Base-by-base conservation (phyloP, 805 yeast species). In the Kluyveromyces starmeri region DNA sequence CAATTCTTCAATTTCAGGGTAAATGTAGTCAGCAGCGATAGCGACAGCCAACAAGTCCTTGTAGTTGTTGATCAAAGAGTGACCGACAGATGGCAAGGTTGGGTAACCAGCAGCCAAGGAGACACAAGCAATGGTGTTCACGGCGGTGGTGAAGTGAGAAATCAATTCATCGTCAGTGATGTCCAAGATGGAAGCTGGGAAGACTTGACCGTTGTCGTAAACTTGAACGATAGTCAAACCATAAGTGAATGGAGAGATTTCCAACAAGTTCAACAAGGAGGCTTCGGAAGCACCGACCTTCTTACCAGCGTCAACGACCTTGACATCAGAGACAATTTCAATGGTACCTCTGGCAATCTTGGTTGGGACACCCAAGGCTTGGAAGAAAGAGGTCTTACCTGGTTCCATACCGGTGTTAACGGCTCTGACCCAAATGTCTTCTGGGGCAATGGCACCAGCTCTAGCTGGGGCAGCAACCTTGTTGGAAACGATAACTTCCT, bases 381-480 rank as follows among this genome's bases (percentile, higher is more conserved):
- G 99, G 97, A 92, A 92, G 94, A 92, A 92, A 66, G 98, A 92
- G 64, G 99, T 92, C 85, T 92, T 92, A 82, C 97, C 97, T 71
- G 99, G 99, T 76, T 92, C 98, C 95, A 92, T 88, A 83, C 97
- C 96, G 58, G 99, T 92, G 95, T 92, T 92, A 71, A 95, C 94
- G 59, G 97, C 97, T 66, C 94, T 94, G 55, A 92, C 82, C 81
- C 78, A 85, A 62, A 92, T 97, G 64, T 89, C 96, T 67, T 68
- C 81, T 68, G 97, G 97, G 61, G 99, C 96, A 64, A 85, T 65
- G 63, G 97, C 97, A 85, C 98, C 98, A 50, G 98, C 94, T 75
- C 88, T 88, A 62, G 99, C 99, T 71, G 99, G 99, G 62, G 99
- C 99, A 65, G 96, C 96, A 66, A 92, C 96, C 71, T 82, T 88